Evolutionary conservation across 1,284 basidiomycete species (phyloP), one percentile per base, ranked within the genome.

Genomic region (Phylloboletellus chloephorus): DNA sequence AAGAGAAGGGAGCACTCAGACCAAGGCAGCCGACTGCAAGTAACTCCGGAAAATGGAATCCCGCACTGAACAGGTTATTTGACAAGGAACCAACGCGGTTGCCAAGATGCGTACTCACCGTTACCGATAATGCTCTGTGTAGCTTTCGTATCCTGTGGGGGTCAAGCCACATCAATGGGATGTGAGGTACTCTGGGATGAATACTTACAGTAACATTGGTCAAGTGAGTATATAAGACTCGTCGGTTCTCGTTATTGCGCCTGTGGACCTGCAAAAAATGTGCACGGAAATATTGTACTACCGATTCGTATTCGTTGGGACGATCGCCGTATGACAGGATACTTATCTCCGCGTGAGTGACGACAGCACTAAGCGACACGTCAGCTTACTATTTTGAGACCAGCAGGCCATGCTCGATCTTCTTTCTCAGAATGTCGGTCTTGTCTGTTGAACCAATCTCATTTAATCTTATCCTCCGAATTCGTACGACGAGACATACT

Each of bases 261-360:
- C 81, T 70, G 58, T 88, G 85, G 8, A 86, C 84, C 56, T 88
- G 85, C 39, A 85, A 66, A 64, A 88, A 88, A 52, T 89, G 87
- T 15, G 85, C 81, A 7, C 81, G 78, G 73, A 89, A 89, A 60
- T 89, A 89, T 48, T 81, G 76, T 21, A 87, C 78, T 6, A 86
- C 83, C 1, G 81, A 72, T 43, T 87, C 82, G 52, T 81, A 87
- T 50, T 88, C 84, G 57, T 89, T 88, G 10, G 74, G 64, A 16
- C 87, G 78, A 44, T 87, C 77, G 19, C 82, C 85, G 49, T 83
- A 89, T 2, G 86, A 88, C 9, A 87, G 79, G 54, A 89, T 89
- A 53, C 86, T 88, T 44, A 33, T 46, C 7, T 36, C 38, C n/a
- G 31, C 23, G 48, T 54, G 21, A 53, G 48, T 22, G 38, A 37